Conservation (phyloP, 768 basidiomycete species). For the Serendipita sp. region DNA sequence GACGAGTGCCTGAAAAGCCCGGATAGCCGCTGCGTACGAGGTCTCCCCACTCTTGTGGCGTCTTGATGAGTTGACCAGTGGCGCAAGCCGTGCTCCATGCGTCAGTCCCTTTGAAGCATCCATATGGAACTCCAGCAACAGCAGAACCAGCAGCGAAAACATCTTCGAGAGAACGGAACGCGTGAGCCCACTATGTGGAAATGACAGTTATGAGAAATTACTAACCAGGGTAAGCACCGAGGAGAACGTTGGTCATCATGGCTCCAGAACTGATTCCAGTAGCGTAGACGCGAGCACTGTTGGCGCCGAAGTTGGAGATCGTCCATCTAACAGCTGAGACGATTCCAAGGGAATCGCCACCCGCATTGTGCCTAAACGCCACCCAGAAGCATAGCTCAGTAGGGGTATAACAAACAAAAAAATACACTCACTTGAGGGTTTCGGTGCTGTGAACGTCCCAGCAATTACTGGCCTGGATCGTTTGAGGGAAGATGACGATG, state of each 20-base stretch:
- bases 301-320: constrained; percentile 30
- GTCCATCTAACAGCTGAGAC: constrained; percentile 31
- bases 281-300: constrained; percentile 30
- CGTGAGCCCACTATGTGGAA: too few species aligned
- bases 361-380: constrained; percentile 26
- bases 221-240: constrained; percentile 30
- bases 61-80: constrained; percentile 26
- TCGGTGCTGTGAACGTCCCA: constrained; percentile 30
- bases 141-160: constrained; percentile 32
- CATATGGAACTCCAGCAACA: constrained; percentile 35
- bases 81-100: constrained; percentile 35
- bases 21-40: constrained; percentile 32
- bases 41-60: constrained; percentile 32
- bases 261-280: constrained; percentile 37
- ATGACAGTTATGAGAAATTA: background rate
- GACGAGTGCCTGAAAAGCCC: constrained; percentile 33
- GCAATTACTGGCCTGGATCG: constrained; percentile 9
- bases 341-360: constrained; percentile 38
- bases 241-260: constrained; percentile 45
- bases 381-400: too few species aligned
- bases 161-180: too few species aligned
- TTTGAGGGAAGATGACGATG: constrained; percentile 32
- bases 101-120: constrained; percentile 33
- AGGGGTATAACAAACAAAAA: background rate
- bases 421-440: constrained; percentile 24